These are phyloP conservation scores for Aspergillus japonicus DNA, from an alignment of 2,329 filamentous ascomycete species.

Conservation along the genomic window DNA sequence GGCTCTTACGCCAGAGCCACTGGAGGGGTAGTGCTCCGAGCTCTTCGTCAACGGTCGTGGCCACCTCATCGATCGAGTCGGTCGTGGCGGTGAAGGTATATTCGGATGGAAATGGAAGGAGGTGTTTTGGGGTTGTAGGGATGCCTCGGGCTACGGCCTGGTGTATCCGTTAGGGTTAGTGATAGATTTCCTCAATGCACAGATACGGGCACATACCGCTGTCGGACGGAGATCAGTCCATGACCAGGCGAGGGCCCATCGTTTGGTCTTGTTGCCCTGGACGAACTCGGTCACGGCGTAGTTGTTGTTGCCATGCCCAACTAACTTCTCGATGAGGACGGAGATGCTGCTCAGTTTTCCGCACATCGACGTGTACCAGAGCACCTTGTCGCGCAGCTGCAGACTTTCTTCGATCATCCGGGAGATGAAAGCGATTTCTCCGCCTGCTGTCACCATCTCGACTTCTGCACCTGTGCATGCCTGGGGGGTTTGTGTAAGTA, in stretches of 20 bases:
- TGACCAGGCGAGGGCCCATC: conserved; percentile 91
- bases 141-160: conserved; percentile 38
- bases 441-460: conserved; percentile 83
- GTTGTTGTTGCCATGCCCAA: conserved; percentile 63
- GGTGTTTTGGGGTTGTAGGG: conserved; percentile 49
- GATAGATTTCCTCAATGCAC: too few species aligned
- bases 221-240: conserved; percentile 67
- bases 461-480: conserved; percentile 69
- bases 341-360: conserved; percentile 73
- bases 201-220: conserved; percentile 38
- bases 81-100: conserved; percentile 43
- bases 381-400: conserved; percentile 58
- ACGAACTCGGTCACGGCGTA: conserved; percentile 79
- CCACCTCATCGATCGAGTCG: conserved; percentile 31
- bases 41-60: conserved; percentile 46
- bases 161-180: conserved; percentile 6
- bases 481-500: conserved; percentile 21
- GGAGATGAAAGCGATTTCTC: conserved; percentile 72
- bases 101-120: conserved; percentile 54
- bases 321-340: conserved; percentile 60
- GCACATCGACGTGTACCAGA: conserved; percentile 91
- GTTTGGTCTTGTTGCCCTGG: conserved; percentile 72
- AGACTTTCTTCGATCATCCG: conserved; percentile 71
- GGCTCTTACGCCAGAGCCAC: conserved; percentile 63
- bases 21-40: conserved; percentile 58